Conservation (phyloP, 179 eudicot species). For the Gypsophila paniculata region DNA sequence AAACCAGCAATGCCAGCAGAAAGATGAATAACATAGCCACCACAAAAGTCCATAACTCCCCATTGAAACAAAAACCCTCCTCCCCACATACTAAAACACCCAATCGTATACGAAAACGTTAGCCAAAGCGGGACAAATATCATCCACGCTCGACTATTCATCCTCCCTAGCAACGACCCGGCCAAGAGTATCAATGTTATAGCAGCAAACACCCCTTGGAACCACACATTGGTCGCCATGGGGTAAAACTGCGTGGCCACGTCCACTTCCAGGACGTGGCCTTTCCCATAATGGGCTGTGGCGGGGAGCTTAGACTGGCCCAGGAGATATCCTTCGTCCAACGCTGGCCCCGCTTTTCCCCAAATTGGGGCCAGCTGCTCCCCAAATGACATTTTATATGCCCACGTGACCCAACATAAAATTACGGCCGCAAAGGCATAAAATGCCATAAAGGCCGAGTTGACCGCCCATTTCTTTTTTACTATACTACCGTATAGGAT, state of each 20-base stretch:
- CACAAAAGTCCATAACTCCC: constrained; percentile 55
- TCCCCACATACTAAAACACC: constrained; percentile 56
- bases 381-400: constrained; percentile 56
- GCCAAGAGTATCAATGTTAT: constrained; percentile 45
- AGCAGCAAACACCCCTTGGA: constrained; percentile 52
- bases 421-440: constrained; percentile 62
- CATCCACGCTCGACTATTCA: constrained; percentile 61
- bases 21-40: constrained; percentile 56
- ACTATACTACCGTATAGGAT: constrained; percentile 55
- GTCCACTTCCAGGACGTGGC: constrained; percentile 17
- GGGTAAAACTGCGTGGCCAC: constrained; percentile 33
- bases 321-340: constrained; percentile 37
- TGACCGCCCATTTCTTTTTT: constrained; percentile 59
- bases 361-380: constrained; percentile 42
- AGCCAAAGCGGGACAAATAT: constrained; percentile 55
- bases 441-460: constrained; percentile 57
- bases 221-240: constrained; percentile 49
- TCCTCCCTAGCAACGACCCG: constrained; percentile 50
- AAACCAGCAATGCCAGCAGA: constrained; percentile 58
- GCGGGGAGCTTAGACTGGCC: constrained; percentile 33
- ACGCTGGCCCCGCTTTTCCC: constrained; percentile 47
- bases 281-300: constrained; percentile 18
- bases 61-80: constrained; percentile 55
- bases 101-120: constrained; percentile 47
- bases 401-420: constrained; percentile 59